Evolutionary conservation across 257 asterid genomes (phyloP).

Genomic region (Rehmannia glutinosa): DNA sequence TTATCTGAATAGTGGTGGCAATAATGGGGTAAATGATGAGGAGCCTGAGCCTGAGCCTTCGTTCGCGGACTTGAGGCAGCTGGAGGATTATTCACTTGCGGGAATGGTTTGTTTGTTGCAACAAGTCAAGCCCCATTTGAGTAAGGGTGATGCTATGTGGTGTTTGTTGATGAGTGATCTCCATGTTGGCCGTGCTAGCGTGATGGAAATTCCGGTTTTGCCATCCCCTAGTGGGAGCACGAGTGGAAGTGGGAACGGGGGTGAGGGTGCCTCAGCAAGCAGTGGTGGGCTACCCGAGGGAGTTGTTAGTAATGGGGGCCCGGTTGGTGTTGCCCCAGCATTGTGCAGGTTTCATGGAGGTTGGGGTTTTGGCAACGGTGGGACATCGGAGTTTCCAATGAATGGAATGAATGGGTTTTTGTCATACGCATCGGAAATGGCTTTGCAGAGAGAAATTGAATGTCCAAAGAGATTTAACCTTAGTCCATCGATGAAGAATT

Average conservation of each 20-base stretch:
- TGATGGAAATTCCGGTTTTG: constrained; percentile 71
- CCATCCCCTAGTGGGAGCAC: constrained; percentile 42
- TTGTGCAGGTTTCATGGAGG: constrained; percentile 85
- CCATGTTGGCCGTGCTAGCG: constrained; percentile 85
- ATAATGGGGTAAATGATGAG: constrained; percentile 26
- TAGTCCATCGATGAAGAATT: constrained; percentile 78
- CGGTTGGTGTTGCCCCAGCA: constrained; percentile 69
- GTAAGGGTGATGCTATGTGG: constrained; percentile 94
- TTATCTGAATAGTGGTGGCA: constrained; percentile 44
- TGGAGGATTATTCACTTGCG: constrained; percentile 74
- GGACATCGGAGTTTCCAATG: constrained; percentile 57
- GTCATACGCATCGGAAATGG: constrained; percentile 55
- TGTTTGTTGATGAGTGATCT: constrained; percentile 88
- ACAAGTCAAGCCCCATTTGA: constrained; percentile 75
- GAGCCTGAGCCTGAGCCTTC: constrained; percentile 41
- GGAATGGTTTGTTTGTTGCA: constrained; percentile 92
- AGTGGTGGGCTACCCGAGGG: constrained; percentile 32
- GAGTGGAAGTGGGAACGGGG: constrained; percentile 24
- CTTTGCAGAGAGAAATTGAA: constrained; percentile 75
- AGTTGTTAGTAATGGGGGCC: constrained; percentile 45
- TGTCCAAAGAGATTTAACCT: constrained; percentile 90
- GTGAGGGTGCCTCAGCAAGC: constrained; percentile 29
- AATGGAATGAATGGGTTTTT: constrained; percentile 49
- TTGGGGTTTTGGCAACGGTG: constrained; percentile 81
- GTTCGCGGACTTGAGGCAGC: constrained; percentile 69